phyloP scores from a whole-genome alignment of 768 basidiomycete species.

The Rhizopogon roseolus region DNA sequence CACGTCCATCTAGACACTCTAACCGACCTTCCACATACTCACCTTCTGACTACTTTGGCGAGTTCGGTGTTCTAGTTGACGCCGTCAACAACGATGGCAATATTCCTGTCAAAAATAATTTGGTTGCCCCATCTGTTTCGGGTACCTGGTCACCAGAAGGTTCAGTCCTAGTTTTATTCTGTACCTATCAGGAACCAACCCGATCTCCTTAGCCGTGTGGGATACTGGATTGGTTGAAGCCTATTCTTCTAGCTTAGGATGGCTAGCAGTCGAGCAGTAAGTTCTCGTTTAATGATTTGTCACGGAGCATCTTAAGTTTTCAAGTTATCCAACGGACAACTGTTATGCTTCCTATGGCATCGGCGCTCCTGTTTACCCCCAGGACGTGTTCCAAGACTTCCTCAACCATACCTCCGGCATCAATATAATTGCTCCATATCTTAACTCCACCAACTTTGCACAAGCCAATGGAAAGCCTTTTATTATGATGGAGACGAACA shows the following conservation, averaged over 20 bases:
- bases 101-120: constrained; percentile 21
- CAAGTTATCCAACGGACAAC: constrained; percentile 34
- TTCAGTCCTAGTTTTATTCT: neutral
- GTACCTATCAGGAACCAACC: neutral
- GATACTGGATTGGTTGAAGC: constrained; percentile 23
- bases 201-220: constrained; percentile 15
- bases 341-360: constrained; percentile 21
- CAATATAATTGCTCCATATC: constrained; percentile 31
- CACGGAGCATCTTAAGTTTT: constrained; percentile 8
- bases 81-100: constrained; percentile 16
- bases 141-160: constrained; percentile 26
- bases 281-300: constrained; percentile 1
- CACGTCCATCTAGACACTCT: constrained; percentile 14
- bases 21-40: constrained; percentile 24
- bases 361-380: constrained; percentile 25
- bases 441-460: constrained; percentile 28
- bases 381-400: constrained; percentile 36
- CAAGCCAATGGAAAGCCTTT: constrained; percentile 32
- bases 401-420: constrained; percentile 38
- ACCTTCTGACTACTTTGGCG: constrained; percentile 25
- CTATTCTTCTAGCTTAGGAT: constrained; percentile 28
- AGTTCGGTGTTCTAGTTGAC: constrained; percentile 21
- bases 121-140: constrained; percentile 27
- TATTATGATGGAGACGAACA: constrained; percentile 52
- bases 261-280: constrained; percentile 37